Evolutionary conservation across 768 basidiomycete species (phyloP).

Genomic region (Russula earlei): DNA sequence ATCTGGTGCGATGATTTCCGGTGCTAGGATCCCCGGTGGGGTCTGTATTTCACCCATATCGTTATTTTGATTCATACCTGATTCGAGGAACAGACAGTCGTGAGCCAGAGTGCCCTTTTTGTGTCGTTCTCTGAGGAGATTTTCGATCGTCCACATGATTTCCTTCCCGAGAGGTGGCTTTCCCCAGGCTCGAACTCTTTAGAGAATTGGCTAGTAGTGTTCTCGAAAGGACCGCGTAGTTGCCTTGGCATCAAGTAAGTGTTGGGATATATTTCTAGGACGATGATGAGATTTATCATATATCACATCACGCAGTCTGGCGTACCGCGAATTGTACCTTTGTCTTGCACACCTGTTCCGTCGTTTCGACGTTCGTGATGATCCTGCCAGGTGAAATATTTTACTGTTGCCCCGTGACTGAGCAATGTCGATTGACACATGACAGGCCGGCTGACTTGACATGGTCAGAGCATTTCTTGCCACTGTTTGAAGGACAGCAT

Average conservation of each 20-base stretch:
- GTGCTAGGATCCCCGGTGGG: conserved; percentile 4
- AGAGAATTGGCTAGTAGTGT: conserved; percentile 15
- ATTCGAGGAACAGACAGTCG: not conserved
- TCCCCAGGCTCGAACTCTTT: conserved; percentile 3
- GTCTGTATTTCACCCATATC: not conserved
- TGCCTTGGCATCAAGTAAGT: conserved; percentile 21
- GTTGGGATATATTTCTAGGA: not conserved
- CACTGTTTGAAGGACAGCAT: conserved; percentile 9
- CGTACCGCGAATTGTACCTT: conserved; percentile 20
- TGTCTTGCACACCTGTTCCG: conserved; percentile 19
- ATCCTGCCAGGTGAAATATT: not conserved
- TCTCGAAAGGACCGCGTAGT: conserved; percentile 20
- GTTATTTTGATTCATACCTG: not conserved
- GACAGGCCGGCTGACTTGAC: conserved; percentile 6
- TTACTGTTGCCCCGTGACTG: too few species aligned
- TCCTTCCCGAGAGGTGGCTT: conserved; percentile 20
- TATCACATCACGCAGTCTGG: conserved; percentile 5
- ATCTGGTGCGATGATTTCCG: conserved; percentile 5
- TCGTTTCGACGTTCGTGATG: conserved; percentile 18
- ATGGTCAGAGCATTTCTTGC: conserved; percentile 10
- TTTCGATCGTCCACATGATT: conserved; percentile 12
- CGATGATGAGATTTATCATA: not conserved
- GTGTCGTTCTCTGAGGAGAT: conserved; percentile 6
- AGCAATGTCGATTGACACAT: not conserved
- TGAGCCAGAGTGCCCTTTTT: conserved; percentile 13